Percentiles rank a stretch among this genome's conserved stretches.
phyloP scores from a whole-genome alignment of 257 asterid genomes.

The Linaria vulgaris region DNA sequence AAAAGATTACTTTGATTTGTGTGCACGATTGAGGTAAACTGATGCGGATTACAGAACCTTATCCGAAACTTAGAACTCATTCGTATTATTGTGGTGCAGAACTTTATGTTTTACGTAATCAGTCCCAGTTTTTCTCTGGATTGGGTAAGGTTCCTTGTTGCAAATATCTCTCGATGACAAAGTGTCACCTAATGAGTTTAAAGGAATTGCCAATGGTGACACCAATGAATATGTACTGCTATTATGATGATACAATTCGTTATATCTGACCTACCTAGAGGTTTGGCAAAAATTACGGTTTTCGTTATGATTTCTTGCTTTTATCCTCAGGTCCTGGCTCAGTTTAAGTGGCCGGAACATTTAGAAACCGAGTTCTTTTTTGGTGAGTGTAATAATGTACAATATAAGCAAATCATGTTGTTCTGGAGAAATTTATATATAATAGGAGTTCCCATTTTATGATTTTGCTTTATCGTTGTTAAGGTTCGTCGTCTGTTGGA shows the following conservation, averaged over 20 bases:
- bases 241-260: slow-evolving; percentile 1
- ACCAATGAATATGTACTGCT: slow-evolving; percentile 5
- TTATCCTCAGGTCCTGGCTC: slow-evolving; percentile 63
- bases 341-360: slow-evolving; percentile 90
- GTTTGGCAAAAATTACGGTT: slow-evolving; percentile 19
- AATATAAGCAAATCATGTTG: slow-evolving; percentile 15
- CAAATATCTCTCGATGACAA: neutral
- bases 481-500: slow-evolving; percentile 89
- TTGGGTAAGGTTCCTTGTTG: neutral
- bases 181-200: neutral
- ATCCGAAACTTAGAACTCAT: neutral
- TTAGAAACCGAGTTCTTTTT: slow-evolving; percentile 72
- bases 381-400: slow-evolving; percentile 60
- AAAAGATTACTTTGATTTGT: slow-evolving; percentile 5
- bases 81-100: slow-evolving; percentile 1
- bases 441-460: slow-evolving; percentile 14
- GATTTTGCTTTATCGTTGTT: slow-evolving; percentile 17
- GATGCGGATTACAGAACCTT: slow-evolving; percentile 8
- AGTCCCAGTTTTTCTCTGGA: neutral
- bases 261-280: slow-evolving; percentile 18
- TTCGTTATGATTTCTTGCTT: slow-evolving; percentile 25
- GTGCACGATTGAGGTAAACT: neutral
- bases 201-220: slow-evolving; percentile 1
- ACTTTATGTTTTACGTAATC: slow-evolving; percentile 17
- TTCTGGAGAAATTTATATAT: slow-evolving; percentile 6